Evolutionary conservation across 305 asterid species (phyloP).

Genomic region (Solanum hybrid): DNA sequence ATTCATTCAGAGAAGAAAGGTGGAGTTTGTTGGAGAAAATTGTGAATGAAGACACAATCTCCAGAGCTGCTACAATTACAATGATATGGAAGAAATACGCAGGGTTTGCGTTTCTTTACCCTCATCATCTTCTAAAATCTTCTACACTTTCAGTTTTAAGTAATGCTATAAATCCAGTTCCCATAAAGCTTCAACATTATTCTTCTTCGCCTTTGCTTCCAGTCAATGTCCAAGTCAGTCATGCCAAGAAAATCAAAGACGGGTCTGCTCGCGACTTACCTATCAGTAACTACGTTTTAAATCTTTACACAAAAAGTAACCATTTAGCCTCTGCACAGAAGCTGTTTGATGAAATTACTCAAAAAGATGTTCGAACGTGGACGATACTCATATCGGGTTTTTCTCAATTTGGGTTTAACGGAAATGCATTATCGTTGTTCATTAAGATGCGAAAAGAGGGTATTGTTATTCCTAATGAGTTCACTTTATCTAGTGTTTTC

Average conservation of each 20-base stretch:
- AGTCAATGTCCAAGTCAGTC: slow-evolving; percentile 13
- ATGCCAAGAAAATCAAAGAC: slow-evolving; percentile 35
- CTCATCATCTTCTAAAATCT: not conserved
- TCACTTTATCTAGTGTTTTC: slow-evolving; percentile 52
- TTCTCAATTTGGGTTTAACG: slow-evolving; percentile 27
- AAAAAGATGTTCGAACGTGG: slow-evolving; percentile 66
- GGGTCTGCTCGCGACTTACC: slow-evolving; percentile 24
- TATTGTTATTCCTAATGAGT: slow-evolving; percentile 44
- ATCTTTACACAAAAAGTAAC: slow-evolving; percentile 24
- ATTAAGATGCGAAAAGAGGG: slow-evolving; percentile 41
- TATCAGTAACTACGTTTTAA: slow-evolving; percentile 30
- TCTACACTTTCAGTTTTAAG: not conserved
- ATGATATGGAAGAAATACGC: slow-evolving; percentile 9
- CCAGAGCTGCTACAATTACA: not conserved
- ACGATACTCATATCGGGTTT: slow-evolving; percentile 58
- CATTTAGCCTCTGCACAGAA: slow-evolving; percentile 27
- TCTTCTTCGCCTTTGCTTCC: slow-evolving; percentile 12
- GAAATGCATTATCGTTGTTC: slow-evolving; percentile 40
- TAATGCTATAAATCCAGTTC: not conserved
- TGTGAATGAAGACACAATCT: not conserved
- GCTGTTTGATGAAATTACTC: slow-evolving; percentile 63
- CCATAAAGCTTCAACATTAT: not conserved
- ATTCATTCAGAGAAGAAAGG: not conserved
- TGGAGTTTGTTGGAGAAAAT: not conserved
- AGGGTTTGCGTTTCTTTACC: not conserved